phyloP scores from a whole-genome alignment of 495 filamentous ascomycete genomes.

The Podospora comata region DNA sequence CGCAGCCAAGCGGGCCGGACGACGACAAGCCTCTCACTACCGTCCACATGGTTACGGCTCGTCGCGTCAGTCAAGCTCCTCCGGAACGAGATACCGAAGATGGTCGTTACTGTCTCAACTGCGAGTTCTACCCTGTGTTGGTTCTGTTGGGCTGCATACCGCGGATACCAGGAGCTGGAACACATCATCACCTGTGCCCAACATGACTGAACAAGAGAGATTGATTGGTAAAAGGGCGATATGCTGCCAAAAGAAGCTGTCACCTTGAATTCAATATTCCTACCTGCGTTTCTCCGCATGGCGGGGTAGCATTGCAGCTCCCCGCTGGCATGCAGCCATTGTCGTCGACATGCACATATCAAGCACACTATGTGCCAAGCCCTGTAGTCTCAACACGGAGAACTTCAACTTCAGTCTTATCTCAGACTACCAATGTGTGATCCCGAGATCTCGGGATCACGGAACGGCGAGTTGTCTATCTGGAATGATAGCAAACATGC shows the following conservation, averaged over 20 bases:
- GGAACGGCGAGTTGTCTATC: neutral
- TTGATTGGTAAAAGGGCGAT: neutral
- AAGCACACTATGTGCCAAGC: neutral
- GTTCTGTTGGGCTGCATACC: neutral
- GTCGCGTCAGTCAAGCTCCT: neutral
- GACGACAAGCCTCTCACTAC: neutral
- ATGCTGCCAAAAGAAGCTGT: neutral
- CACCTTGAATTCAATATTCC: neutral
- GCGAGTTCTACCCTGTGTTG: too few relatives aligned
- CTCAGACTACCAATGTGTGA: neutral
- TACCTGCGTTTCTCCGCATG: neutral
- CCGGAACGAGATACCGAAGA: neutral
- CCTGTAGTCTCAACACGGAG: neutral
- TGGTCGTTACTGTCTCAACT: neutral
- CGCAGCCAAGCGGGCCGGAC: neutral
- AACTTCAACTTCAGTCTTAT: neutral
- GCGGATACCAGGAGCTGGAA: neutral
- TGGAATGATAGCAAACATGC: neutral
- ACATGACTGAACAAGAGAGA: neutral
- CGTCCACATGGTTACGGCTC: neutral
- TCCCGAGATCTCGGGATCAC: neutral
- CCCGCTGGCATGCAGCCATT: neutral
- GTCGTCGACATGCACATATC: neutral
- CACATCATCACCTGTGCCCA: neutral
- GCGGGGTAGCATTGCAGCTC: neutral